Evolutionary conservation across 495 filamentous ascomycete species (phyloP).

Genomic region (Parathielavia hyrcaniae): DNA sequence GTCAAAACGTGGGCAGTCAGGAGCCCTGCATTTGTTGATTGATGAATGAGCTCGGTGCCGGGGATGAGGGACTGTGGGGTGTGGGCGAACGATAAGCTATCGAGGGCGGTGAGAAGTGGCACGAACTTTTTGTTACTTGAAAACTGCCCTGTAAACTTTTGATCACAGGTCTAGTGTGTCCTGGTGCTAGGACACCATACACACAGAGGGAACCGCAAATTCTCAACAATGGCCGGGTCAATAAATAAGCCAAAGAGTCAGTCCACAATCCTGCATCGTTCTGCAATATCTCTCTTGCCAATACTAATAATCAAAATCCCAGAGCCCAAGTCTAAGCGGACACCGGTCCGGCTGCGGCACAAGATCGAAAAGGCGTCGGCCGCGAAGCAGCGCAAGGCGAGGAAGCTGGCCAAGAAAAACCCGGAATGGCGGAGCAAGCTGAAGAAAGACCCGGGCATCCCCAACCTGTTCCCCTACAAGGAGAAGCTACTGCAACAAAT

Average conservation of each 20-base stretch:
- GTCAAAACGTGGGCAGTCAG: not conserved
- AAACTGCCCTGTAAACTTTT: constrained; percentile 9
- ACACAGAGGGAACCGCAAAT: constrained; percentile 2
- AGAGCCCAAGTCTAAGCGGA: constrained; percentile 95
- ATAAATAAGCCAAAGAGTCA: constrained; percentile 50
- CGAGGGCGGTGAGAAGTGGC: constrained; percentile 38
- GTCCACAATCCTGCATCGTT: constrained; percentile 11
- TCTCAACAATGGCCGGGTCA: constrained; percentile 39
- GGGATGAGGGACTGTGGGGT: constrained; percentile 10
- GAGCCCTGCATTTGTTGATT: too few species aligned
- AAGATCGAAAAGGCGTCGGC: constrained; percentile 93
- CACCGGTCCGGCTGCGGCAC: constrained; percentile 78
- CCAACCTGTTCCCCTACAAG: constrained; percentile 96
- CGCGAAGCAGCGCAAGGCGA: constrained; percentile 82
- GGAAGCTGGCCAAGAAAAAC: constrained; percentile 88
- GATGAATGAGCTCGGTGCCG: not conserved
- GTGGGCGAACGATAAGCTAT: constrained; percentile 23
- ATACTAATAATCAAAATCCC: constrained; percentile 7
- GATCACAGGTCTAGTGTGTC: not conserved
- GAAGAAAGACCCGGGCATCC: constrained; percentile 96
- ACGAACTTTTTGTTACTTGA: constrained; percentile 25
- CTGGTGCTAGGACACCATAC: not conserved
- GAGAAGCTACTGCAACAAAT: constrained; percentile 90
- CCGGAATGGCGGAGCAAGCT: constrained; percentile 88
- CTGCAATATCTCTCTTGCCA: not conserved